These are phyloP conservation scores for Boletellus emodensis DNA, from an alignment of 768 basidiomycete genomes.

Conservation along the genomic window DNA sequence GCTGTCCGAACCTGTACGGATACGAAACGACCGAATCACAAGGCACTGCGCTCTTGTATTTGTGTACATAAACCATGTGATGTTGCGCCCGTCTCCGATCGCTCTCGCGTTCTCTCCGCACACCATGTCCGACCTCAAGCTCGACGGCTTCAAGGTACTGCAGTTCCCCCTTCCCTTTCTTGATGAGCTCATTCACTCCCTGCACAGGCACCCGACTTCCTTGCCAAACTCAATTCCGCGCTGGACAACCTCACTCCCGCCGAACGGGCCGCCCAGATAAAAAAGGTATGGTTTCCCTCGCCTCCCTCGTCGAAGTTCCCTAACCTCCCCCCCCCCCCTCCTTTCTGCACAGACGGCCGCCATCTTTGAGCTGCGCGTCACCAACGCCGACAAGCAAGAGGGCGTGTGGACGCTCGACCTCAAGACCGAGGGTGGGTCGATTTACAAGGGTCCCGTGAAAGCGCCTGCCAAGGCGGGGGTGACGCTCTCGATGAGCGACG, in stretches of 20 bases:
- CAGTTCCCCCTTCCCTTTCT: not conserved
- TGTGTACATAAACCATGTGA: not conserved
- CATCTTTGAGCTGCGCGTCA: slow-evolving; percentile 80
- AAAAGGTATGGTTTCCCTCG: slow-evolving; percentile 53
- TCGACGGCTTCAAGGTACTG: slow-evolving; percentile 66
- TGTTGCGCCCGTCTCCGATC: no score
- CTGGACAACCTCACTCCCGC: slow-evolving; percentile 53
- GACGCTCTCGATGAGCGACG: slow-evolving; percentile 73
- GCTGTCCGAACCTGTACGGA: no score
- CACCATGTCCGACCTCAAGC: slow-evolving; percentile 70
- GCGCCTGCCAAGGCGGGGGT: slow-evolving; percentile 70
- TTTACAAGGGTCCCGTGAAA: slow-evolving; percentile 61
- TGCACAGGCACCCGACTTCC: slow-evolving; percentile 61
- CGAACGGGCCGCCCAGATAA: slow-evolving; percentile 66
- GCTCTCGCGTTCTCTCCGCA: no score
- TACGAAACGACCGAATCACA: not conserved
- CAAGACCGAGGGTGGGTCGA: slow-evolving; percentile 68
- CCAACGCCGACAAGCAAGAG: slow-evolving; percentile 66
- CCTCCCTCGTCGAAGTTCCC: not conserved
- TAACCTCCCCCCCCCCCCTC: not conserved
- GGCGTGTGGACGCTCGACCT: slow-evolving; percentile 90
- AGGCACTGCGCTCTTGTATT: no score
- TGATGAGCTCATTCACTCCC: not conserved
- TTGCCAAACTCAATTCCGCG: slow-evolving; percentile 47
- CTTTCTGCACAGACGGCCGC: slow-evolving; percentile 62